Percentiles rank a stretch among this genome's conserved stretches.
These are phyloP conservation scores for Prunus mira DNA, from an alignment of 306 rosid genomes.

Conservation along the genomic window DNA sequence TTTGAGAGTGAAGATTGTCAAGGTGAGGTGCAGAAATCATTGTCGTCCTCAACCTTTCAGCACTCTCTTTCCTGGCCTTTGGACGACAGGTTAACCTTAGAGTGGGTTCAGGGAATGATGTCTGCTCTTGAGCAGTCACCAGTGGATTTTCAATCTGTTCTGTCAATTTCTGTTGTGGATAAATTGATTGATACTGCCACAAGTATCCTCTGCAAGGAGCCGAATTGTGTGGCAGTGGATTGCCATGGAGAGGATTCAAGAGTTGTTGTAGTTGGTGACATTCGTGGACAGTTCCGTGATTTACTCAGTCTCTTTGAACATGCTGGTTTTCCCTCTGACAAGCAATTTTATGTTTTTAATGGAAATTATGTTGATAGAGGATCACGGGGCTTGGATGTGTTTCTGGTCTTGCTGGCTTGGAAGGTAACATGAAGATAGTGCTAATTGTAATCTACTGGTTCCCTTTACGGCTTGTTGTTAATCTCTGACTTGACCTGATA, in stretches of 20 bases:
- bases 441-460: conserved; percentile 11
- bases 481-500: background rate
- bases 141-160: conserved; percentile 43
- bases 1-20: conserved; percentile 40
- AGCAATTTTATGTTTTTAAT: conserved; percentile 69
- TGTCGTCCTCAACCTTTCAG: conserved; percentile 38
- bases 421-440: conserved; percentile 56
- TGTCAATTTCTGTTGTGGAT: conserved; percentile 54
- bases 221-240: conserved; percentile 71
- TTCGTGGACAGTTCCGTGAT: conserved; percentile 82
- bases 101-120: conserved; percentile 78
- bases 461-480: conserved; percentile 7
- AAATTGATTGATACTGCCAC: conserved; percentile 51
- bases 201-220: conserved; percentile 57
- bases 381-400: conserved; percentile 83
- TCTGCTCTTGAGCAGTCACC: conserved; percentile 53
- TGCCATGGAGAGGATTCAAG: conserved; percentile 63
- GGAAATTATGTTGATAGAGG: conserved; percentile 84
- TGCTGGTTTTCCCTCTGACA: conserved; percentile 71
- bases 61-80: conserved; percentile 62
- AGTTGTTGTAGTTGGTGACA: conserved; percentile 77
- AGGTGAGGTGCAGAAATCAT: conserved; percentile 36
- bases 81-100: conserved; percentile 55
- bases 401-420: conserved; percentile 81
- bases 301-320: conserved; percentile 56